These are phyloP conservation scores for Sarocladium oryzae DNA, from an alignment of 2,329 filamentous ascomycete genomes.

Conservation along the genomic window DNA sequence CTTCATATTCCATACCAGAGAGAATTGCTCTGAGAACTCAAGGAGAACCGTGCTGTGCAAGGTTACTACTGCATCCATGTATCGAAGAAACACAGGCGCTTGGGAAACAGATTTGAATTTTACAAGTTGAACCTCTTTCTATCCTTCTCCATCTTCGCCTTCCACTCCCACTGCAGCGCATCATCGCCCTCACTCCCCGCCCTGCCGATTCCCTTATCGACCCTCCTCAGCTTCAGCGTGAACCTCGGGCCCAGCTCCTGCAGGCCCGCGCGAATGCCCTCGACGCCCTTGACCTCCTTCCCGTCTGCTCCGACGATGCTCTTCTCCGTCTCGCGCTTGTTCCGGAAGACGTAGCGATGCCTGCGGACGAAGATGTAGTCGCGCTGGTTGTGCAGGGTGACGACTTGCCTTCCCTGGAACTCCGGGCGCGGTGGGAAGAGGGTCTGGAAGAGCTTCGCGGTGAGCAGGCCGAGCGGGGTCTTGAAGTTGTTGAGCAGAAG, in stretches of 20 bases:
- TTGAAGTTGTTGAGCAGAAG: constrained; percentile 91
- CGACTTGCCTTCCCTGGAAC: constrained; percentile 77
- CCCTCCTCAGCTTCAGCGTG: constrained; percentile 73
- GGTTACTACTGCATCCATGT: too few species aligned
- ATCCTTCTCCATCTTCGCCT: constrained; percentile 88
- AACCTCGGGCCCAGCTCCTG: constrained; percentile 82
- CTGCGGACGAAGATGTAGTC: constrained; percentile 92
- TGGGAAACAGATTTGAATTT: not conserved
- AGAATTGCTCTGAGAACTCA: too few species aligned
- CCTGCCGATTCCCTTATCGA: constrained; percentile 79
- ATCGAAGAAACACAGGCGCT: too few species aligned
- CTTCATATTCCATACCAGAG: too few species aligned
- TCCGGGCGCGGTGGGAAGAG: constrained; percentile 68
- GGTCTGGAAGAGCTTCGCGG: constrained; percentile 68
- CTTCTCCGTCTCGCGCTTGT: constrained; percentile 83
- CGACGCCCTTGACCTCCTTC: constrained; percentile 74
- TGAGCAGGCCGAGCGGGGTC: constrained; percentile 82
- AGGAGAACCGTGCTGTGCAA: too few species aligned
- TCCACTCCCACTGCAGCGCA: constrained; percentile 94
- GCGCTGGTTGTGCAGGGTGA: constrained; percentile 89
- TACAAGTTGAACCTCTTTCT: constrained; percentile 90
- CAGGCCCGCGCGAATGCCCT: constrained; percentile 77
- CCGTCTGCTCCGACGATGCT: constrained; percentile 76
- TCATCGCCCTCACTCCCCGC: constrained; percentile 62
- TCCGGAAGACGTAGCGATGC: constrained; percentile 88